Percentiles rank a stretch among this genome's conserved stretches.
Conservation (phyloP, 2,329 filamentous ascomycete genomes). For the Botrytis aclada region DNA sequence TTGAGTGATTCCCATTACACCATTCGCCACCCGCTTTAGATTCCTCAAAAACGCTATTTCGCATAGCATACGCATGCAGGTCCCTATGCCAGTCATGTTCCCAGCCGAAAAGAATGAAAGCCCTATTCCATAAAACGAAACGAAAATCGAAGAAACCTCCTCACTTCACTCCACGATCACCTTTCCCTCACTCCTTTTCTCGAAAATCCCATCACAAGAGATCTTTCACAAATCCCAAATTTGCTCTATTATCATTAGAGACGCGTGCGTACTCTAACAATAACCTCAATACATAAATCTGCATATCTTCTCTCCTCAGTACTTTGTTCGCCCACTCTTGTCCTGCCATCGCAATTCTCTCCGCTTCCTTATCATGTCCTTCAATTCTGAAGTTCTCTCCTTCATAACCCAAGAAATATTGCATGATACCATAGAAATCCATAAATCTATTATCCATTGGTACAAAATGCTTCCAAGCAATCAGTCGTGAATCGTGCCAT, state of each 20-base stretch:
- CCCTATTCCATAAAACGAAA: neutral
- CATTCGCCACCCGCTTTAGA: neutral
- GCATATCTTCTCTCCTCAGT: constrained; percentile 67
- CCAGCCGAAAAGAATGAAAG: neutral
- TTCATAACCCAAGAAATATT: constrained; percentile 68
- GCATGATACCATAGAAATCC: constrained; percentile 71
- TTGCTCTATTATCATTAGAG: constrained; percentile 38
- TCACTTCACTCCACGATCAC: neutral
- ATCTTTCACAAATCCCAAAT: constrained; percentile 37
- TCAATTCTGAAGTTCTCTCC: constrained; percentile 39
- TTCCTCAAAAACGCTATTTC: neutral
- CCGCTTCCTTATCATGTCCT: constrained; percentile 51
- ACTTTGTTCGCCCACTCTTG: constrained; percentile 71
- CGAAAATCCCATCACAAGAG: constrained; percentile 22
- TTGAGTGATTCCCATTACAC: neutral
- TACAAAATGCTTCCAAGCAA: constrained; percentile 79
- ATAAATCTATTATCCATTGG: constrained; percentile 74
- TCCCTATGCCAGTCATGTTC: neutral
- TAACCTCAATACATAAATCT: constrained; percentile 60
- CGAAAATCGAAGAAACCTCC: neutral
- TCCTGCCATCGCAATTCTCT: constrained; percentile 63
- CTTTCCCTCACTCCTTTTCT: neutral
- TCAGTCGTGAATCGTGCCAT: constrained; percentile 73
- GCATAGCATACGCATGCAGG: neutral
- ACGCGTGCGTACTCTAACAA: constrained; percentile 57